Percentiles rank a stretch among this genome's conserved stretches.
phyloP scores from a whole-genome alignment of 768 basidiomycete species.

The Leccinum pellstonianum region DNA sequence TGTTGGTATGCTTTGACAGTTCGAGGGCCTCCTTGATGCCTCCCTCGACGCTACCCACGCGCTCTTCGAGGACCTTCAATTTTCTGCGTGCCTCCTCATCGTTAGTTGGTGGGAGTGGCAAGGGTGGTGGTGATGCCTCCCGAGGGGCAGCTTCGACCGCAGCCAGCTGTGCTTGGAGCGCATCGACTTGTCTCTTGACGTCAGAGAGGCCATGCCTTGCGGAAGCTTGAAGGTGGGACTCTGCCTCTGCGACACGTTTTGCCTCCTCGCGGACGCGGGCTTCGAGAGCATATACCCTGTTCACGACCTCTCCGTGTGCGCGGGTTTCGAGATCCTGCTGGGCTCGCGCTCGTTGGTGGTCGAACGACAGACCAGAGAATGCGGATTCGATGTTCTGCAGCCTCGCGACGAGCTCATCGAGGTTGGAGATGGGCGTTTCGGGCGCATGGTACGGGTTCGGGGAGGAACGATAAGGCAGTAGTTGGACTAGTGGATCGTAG shows the following conservation, averaged over 20 bases:
- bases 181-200: constrained; percentile 57
- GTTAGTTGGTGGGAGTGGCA: constrained; percentile 23
- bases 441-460: constrained; percentile 49
- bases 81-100: constrained; percentile 60
- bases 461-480: constrained; percentile 35
- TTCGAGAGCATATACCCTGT: constrained; percentile 58
- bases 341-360: constrained; percentile 48
- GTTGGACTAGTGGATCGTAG: constrained; percentile 34
- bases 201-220: constrained; percentile 45
- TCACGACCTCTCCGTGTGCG: constrained; percentile 50
- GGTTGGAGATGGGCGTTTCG: constrained; percentile 58
- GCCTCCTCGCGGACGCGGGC: constrained; percentile 46
- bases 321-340: constrained; percentile 54
- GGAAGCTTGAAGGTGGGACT: constrained; percentile 45
- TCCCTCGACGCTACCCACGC: constrained; percentile 58
- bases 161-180: constrained; percentile 45
- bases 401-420: constrained; percentile 63
- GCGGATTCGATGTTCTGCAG: constrained; percentile 63
- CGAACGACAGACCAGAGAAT: constrained; percentile 56
- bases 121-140: constrained; percentile 15
- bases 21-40: constrained; percentile 74
- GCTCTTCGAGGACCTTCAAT: constrained; percentile 59
- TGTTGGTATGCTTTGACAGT: constrained; percentile 47
- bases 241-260: constrained; percentile 51
- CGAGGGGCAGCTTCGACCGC: constrained; percentile 25